Base-by-base conservation (phyloP, 345 rosid genomes). In the Rhizophora apiculata region DNA sequence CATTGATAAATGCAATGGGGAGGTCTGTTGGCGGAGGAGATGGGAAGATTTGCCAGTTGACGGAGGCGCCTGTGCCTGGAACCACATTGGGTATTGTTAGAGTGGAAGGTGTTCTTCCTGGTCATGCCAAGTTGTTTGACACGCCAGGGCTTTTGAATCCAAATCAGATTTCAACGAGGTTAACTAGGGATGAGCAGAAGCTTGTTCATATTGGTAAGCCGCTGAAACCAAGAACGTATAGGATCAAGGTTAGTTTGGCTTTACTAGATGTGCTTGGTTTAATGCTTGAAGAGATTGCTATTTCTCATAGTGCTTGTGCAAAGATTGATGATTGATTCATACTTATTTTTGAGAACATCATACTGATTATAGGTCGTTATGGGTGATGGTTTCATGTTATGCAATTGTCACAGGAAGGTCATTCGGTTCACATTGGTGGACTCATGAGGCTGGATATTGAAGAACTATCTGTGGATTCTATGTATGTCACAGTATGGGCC, bases 11-110 rank as follows among this genome's bases (percentile, higher is more conserved):
- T 68, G 92, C 96, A 0, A 80, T 95, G 27, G 87, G 83, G 73
- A 85, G 83, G 85, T 75, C 75, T 64, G 85, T 77, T 69, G 82
- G 80, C 48, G 84, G 64, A 22, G 60, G 22, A 39, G 39, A 52
- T 27, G 51, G 66, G 83, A 82, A 72, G 78, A 73, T 72, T 66
- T 86, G 80, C 73, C 88, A 79, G 74, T 76, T 95, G 79, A 95
- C 98, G 0, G 98, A 92, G 76, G 99, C 97, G 22, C 92, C 97
- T 8, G 90, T 90, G 64, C 98, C 98, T 0, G 98, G 99, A 15
- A 95, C 98, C 2, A 90, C 98, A 0, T 72, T 92, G 72, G 98
- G 98, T 64, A 92, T 90, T 48, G 82, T 90, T 8, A 85, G 91
- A 72, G 82, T 90, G 48, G 98, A 88, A 75, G 97, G 99, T 46